phyloP scores from a whole-genome alignment of 2,329 filamentous ascomycete species.

The Xylaria sp. region DNA sequence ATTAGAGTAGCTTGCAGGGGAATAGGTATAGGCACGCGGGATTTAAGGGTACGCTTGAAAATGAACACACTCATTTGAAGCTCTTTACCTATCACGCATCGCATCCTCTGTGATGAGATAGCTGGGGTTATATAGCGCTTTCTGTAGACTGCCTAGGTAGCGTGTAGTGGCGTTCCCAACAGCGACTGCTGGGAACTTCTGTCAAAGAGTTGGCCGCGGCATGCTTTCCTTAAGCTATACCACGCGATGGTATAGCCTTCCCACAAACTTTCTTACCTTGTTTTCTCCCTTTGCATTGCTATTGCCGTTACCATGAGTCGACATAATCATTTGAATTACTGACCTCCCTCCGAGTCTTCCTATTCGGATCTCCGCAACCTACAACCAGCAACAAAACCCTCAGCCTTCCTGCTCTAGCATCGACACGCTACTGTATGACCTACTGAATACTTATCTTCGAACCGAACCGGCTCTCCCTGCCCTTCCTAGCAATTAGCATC shows the following conservation, averaged over 20 bases:
- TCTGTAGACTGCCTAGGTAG: neutral
- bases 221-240: neutral
- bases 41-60: neutral
- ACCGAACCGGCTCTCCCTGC: neutral
- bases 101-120: neutral
- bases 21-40: too few relatives aligned
- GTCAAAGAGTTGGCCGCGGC: neutral
- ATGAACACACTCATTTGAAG: neutral
- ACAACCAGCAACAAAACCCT: neutral
- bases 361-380: neutral
- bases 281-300: neutral
- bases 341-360: neutral
- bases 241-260: neutral
- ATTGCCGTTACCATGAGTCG: neutral
- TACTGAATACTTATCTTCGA: conserved; percentile 14
- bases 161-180: too few relatives aligned
- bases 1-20: too few relatives aligned
- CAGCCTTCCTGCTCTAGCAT: neutral
- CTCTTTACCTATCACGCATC: neutral
- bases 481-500: neutral
- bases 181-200: neutral
- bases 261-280: neutral
- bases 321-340: neutral
- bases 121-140: neutral
- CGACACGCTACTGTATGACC: conserved; percentile 9